These are phyloP conservation scores for Colletotrichum spinosum DNA, from an alignment of 2,329 filamentous ascomycete genomes.

Conservation along the genomic window DNA sequence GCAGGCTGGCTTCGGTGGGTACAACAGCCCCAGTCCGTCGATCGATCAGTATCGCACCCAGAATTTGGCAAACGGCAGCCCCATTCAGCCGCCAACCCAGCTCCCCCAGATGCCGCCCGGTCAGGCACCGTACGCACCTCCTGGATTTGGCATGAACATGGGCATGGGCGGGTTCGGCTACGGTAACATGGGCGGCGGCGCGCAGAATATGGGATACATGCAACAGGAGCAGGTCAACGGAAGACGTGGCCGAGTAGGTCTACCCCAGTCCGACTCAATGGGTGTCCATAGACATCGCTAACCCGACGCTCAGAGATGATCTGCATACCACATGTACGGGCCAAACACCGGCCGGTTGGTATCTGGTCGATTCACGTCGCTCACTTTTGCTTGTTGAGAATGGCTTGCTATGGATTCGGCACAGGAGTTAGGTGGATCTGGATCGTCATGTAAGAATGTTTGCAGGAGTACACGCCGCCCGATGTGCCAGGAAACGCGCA, in stretches of 20 bases:
- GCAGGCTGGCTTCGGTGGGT: slow-evolving; percentile 67
- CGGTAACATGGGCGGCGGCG: slow-evolving; percentile 54
- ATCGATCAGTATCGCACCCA: slow-evolving; percentile 69
- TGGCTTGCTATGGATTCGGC: slow-evolving; percentile 38
- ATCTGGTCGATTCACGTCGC: slow-evolving; percentile 36
- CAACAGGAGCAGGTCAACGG: slow-evolving; percentile 67
- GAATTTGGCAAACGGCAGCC: slow-evolving; percentile 62
- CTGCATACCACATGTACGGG: slow-evolving; percentile 21
- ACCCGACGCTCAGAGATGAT: slow-evolving; percentile 33
- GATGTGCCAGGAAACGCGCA: slow-evolving; percentile 37
- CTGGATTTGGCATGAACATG: slow-evolving; percentile 63
- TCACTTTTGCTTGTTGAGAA: slow-evolving; percentile 33
- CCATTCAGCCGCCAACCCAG: slow-evolving; percentile 59
- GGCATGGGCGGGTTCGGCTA: slow-evolving; percentile 60
- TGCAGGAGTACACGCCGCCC: slow-evolving; percentile 36
- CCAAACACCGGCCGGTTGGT: slow-evolving; percentile 25
- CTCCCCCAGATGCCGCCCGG: slow-evolving; percentile 55
- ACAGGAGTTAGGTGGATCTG: slow-evolving; percentile 38
- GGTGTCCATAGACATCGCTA: slow-evolving; percentile 26
- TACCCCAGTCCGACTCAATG: slow-evolving; percentile 43
- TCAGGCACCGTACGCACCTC: slow-evolving; percentile 59
- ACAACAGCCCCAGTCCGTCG: slow-evolving; percentile 58
- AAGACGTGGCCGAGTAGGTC: slow-evolving; percentile 70
- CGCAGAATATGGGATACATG: slow-evolving; percentile 65
- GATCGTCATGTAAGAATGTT: slow-evolving; percentile 38